These are phyloP conservation scores for Paracorniculantispora psalliotae DNA, from an alignment of 2,329 filamentous ascomycete species.

Conservation along the genomic window DNA sequence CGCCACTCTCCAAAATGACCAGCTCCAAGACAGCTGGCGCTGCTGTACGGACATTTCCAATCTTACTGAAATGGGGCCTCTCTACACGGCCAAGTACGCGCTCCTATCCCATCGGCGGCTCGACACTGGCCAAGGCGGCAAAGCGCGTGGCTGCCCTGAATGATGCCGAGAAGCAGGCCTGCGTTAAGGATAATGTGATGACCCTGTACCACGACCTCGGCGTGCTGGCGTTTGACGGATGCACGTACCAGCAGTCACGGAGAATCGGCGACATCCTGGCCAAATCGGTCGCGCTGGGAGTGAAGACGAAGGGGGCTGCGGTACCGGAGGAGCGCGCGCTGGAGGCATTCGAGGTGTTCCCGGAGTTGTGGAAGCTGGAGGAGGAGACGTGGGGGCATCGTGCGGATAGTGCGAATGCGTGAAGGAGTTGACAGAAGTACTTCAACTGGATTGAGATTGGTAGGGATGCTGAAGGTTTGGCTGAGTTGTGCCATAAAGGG, in stretches of 20 bases:
- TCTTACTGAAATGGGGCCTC: constrained; percentile 4
- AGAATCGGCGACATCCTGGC: constrained; percentile 22
- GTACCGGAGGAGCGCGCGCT: neutral
- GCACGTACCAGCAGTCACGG: constrained; percentile 17
- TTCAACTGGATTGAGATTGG: too few species aligned
- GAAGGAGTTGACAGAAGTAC: neutral
- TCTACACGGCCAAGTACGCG: neutral
- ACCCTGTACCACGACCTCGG: constrained; percentile 28
- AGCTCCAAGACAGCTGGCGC: neutral
- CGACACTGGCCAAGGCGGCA: neutral
- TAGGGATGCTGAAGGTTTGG: too few species aligned
- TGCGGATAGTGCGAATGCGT: constrained; percentile 47
- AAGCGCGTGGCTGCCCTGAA: neutral
- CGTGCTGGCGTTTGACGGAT: constrained; percentile 26
- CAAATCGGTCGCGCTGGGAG: constrained; percentile 17
- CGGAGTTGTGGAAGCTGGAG: constrained; percentile 60
- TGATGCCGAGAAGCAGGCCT: neutral
- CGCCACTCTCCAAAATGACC: neutral
- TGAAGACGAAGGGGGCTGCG: neutral
- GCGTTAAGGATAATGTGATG: neutral
- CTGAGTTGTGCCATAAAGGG: too few species aligned
- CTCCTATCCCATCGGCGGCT: neutral
- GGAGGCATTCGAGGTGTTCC: constrained; percentile 52
- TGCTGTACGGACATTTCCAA: neutral
- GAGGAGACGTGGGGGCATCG: constrained; percentile 65